Evolutionary conservation across 2,329 filamentous ascomycete genomes (phyloP).

Genomic region (Cordyceps farinosa): DNA sequence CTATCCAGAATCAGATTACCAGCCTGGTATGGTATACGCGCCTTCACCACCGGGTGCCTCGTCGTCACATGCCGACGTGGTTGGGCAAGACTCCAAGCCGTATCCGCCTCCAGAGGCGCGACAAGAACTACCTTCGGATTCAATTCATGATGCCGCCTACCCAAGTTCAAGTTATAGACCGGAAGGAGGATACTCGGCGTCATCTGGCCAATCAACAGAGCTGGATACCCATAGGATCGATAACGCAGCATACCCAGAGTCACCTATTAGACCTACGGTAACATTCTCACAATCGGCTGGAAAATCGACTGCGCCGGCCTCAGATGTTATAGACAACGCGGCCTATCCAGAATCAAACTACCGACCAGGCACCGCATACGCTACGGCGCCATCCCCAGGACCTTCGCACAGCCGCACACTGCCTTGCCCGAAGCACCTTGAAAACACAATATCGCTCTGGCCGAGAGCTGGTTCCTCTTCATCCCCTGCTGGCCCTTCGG

Average conservation of each 20-base stretch:
- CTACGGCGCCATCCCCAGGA: neutral
- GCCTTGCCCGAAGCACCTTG: constrained; percentile 2
- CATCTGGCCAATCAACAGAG: neutral
- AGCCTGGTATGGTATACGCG: neutral
- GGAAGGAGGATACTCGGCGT: neutral
- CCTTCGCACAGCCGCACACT: neutral
- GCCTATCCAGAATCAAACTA: constrained; percentile 9
- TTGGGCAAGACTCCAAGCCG: constrained; percentile 1
- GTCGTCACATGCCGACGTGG: neutral
- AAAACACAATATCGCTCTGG: neutral
- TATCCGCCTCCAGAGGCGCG: neutral
- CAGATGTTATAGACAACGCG: constrained; percentile 2
- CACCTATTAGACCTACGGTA: neutral
- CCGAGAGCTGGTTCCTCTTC: neutral
- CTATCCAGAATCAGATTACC: constrained; percentile 10
- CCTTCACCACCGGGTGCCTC: neutral
- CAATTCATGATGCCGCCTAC: neutral
- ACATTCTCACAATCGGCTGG: neutral
- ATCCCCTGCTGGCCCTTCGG: neutral
- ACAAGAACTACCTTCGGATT: neutral
- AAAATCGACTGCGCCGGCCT: neutral
- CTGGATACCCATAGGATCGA: neutral
- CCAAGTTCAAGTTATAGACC: neutral
- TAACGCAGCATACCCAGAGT: neutral
- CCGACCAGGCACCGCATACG: constrained; percentile 13